Percentiles rank a stretch among this genome's conserved stretches.
Conservation (phyloP, 2,329 filamentous ascomycete genomes). For the Sporothrix sp. region DNA sequence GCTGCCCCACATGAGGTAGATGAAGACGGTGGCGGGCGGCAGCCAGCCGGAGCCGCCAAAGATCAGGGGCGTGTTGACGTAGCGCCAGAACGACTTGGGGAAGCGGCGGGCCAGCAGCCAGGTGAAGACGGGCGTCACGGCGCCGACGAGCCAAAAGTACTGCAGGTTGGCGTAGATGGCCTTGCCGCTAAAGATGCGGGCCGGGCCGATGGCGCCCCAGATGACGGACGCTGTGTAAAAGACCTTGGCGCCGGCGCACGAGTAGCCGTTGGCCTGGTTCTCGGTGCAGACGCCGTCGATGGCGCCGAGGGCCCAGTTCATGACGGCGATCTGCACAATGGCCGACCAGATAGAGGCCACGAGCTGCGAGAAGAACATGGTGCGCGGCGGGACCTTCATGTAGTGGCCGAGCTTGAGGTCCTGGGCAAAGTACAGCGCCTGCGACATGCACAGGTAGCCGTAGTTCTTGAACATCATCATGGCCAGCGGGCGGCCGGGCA, state of each 20-base stretch:
- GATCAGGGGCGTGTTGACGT: constrained; percentile 58
- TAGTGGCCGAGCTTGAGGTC: constrained; percentile 65
- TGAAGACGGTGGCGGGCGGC: constrained; percentile 61
- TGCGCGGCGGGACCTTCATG: constrained; percentile 58
- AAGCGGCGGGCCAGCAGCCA: constrained; percentile 53
- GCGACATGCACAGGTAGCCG: constrained; percentile 54
- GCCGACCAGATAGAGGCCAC: constrained; percentile 51
- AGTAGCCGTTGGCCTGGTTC: constrained; percentile 46
- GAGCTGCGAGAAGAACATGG: constrained; percentile 51
- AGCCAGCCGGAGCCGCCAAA: constrained; percentile 55
- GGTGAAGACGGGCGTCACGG: constrained; percentile 50
- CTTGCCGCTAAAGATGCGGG: constrained; percentile 55
- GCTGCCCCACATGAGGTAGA: constrained; percentile 60
- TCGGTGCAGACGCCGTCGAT: constrained; percentile 53
- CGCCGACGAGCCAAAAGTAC: constrained; percentile 63
- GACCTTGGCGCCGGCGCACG: constrained; percentile 43
- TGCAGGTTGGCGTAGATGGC: constrained; percentile 55
- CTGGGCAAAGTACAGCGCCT: constrained; percentile 53
- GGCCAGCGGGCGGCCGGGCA: constrained; percentile 59
- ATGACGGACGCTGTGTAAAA: constrained; percentile 62
- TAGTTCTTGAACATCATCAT: constrained; percentile 65
- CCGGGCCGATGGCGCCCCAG: constrained; percentile 64
- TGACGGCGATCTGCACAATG: constrained; percentile 52
- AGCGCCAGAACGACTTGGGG: constrained; percentile 52
- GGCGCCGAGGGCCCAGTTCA: constrained; percentile 54